Evolutionary conservation across 257 asterid genomes (phyloP), one percentile per base, ranked within the genome.

Genomic region (Verbena officinalis): DNA sequence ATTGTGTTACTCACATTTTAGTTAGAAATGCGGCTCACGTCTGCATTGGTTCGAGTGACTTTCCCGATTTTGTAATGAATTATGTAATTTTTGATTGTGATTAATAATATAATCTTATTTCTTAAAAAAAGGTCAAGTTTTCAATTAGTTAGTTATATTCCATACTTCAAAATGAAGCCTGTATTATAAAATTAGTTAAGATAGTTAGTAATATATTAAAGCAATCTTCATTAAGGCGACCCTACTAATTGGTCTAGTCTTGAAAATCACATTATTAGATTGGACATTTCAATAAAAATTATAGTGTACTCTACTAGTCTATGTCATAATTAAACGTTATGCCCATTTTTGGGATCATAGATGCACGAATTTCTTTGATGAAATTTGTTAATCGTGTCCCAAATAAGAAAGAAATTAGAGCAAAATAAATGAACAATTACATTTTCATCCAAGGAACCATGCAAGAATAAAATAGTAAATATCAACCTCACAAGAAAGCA

Each of bases 141-240:
- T 44, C 59, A 57, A 43, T 64, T 69, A 64, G 72, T 63, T 69
- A 36, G n/a, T 27, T 3, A 69, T 24, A 51, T 33, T 33, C 54
- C 40, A 61, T 59, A 40, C 80, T 65, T 75, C 66, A 65, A 55
- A 60, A 38, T 44, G 64, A 75, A 74, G 74, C 43, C 58, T 69
- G n/a, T n/a, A 55, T 24, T 62, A 57, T 49, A 53, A n/a, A 15
- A 33, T 62, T 52, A 53, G 49, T 42, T 43, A 59, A 20, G 50
- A 12, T 53, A 70, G 21, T 3, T 31, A 34, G 53, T 13, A 38
- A 0, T 49, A 68, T 21, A 38, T 38, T 16, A 59, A 59, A 22
- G 15, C 5, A 22, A 23, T 27, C 14, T 40, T 27, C 33, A 27
- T 27, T 48, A 48, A 27, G 46, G n/a, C 14, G 15, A 30, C 20